Conservation (phyloP, 805 yeast species). For the Hyphopichia homilentoma region DNA sequence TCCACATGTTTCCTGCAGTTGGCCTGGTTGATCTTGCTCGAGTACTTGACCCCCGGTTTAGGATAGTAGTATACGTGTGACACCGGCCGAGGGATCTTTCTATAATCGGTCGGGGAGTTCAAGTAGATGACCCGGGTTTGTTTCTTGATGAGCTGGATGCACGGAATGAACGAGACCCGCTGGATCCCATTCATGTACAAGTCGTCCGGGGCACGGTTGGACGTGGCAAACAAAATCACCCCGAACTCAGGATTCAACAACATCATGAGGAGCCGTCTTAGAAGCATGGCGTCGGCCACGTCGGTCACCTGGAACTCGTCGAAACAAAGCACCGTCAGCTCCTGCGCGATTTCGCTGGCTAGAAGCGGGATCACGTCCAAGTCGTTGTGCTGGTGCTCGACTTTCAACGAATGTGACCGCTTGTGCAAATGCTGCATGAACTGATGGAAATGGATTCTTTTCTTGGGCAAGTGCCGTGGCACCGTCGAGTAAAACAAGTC, state of each 20-base stretch:
- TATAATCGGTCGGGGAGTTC: conserved; percentile 90
- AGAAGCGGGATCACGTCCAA: conserved; percentile 79
- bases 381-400: conserved; percentile 44
- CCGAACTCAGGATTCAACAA: conserved; percentile 76
- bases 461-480: conserved; percentile 72
- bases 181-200: conserved; percentile 92
- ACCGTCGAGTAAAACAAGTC: conserved; percentile 86
- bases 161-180: conserved; percentile 86
- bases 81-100: conserved; percentile 81
- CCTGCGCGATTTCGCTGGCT: conserved; percentile 78
- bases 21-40: conserved; percentile 45
- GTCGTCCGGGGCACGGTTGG: conserved; percentile 93
- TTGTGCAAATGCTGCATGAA: conserved; percentile 95
- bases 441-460: conserved; percentile 89
- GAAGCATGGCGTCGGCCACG: conserved; percentile 97
- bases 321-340: conserved; percentile 79
- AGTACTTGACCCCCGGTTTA: conserved; percentile 53
- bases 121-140: conserved; percentile 74
- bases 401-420: conserved; percentile 71
- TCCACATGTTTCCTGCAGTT: conserved; percentile 61
- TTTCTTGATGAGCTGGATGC: conserved; percentile 73
- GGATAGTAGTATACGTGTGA: conserved; percentile 79
- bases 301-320: conserved; percentile 98
- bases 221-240: conserved; percentile 84
- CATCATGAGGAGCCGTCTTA: conserved; percentile 67